Base-by-base conservation (phyloP, 805 yeast genomes). In the Debaryomyces prosopidis region DNA sequence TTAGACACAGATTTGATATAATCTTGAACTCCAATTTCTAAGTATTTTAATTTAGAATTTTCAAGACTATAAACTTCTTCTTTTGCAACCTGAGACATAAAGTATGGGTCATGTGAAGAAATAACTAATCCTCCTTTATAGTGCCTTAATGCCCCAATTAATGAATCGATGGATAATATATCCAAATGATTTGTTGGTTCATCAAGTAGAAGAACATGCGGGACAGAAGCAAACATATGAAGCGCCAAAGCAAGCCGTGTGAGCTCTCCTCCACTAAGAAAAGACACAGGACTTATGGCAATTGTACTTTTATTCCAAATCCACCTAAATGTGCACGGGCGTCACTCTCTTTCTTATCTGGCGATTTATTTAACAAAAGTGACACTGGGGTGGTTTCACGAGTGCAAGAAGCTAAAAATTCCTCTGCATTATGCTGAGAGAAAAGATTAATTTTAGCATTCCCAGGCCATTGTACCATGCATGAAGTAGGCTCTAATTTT, bases 151-250 rank as follows among this genome's bases (percentile, higher is more conserved):
- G 89, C 90, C 90, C 90, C 85, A 73, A 86, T 95, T 77, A 90
- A 84, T 97, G 97, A 90, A 66, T 94, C 95, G 65, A 90, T 97
- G 79, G 90, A 90, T 65, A 88, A 96, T 62, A 95, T 90, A 80
- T 92, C 99, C 87, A 92, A 88, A 82, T 92, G 99, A 87, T 92
- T 92, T 70, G 99, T 92, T 79, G 99, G 99, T 84, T 92, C 99
- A 82, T 92, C 99, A 74, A 92, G 85, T 76, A 92, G 81, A 75
- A 92, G 81, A 70, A 92, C 92, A 76, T 87, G 92, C 67, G 97
- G 37, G 7, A 20, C 17, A 34, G 37, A 34, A 17, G n/a, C 37
- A n/a, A 34, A 34, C n/a, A 34, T 9, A 20, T 16, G 10, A 14
- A 23, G 26, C 2, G 26, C 26, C 3, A 23, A 23, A 23, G 26